Evolutionary conservation across 306 rosid genomes (phyloP), one percentile per base, ranked within the genome.

Genomic region (Malus asiatica): DNA sequence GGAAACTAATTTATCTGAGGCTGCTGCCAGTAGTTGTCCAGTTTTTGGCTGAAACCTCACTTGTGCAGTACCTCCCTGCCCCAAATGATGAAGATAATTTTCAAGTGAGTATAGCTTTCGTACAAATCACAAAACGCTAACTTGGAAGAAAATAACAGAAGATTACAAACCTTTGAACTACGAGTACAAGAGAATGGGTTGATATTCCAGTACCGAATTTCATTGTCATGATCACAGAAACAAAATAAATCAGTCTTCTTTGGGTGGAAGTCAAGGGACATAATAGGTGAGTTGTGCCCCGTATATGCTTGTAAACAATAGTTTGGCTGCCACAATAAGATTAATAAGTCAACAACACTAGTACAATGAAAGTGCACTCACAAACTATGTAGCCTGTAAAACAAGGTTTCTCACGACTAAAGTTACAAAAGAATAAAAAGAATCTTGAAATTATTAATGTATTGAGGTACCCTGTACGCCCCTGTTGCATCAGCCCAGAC

Each of bases 241-340:
- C 98, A 94, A 84, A 91, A 92, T 52, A 94, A 33, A 3, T 91
- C 97, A 38, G 70, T 94, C 85, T 91, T 94, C 89, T 87, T 94
- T 4, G 97, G 97, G 83, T 92, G 94, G 88, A 94, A 94, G 86
- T 94, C 98, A 65, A 94, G 91, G 84, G 98, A 94, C 82, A 82
- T 81, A 81, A 94, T 88, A 25, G 87, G 87, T 38, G 96, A 81
- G 64, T 67, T 80, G 76, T 93, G 98, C 68, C 89, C 90, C 25
- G 83, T 55, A 76, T 82, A 87, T 83, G 86, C 77, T 58, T 86
- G 86, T 44, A 88, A 72, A 67, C 76, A 63, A 84, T 83, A 86
- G 87, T 52, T 87, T 81, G 96, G 89, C 98, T 94, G 98, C 91
- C 82, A 87, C 77, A 85, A 71, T n/a, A 58, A 63, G 66, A 80